Evolutionary conservation across 768 basidiomycete genomes (phyloP), one percentile per base, ranked within the genome.

Genomic region (Lepiota venenata): DNA sequence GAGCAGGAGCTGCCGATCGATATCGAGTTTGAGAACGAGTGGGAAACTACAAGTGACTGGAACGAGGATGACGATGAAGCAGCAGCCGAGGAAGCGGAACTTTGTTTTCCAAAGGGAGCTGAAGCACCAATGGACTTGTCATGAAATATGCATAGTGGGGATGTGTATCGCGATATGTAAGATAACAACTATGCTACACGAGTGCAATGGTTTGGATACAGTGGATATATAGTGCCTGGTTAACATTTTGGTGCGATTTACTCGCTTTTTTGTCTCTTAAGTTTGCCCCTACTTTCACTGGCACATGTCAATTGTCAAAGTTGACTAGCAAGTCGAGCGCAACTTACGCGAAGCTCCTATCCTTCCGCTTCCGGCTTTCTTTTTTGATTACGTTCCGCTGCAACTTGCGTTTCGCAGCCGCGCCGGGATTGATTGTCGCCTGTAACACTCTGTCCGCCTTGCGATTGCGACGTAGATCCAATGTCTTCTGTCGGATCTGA

Each of bases 1-100:
- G 78, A 78, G 41, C 80, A 81, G 38, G 85, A 88, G 64, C 60
- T 84, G 36, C 73, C 83, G 16, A 70, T 87, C 41, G 91, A 91
- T 60, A 87, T 92, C 52, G 89, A 92, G 66, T 93, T 92, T 61
- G 90, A 93, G 62, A 91, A 91, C 57, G 88, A 88, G 57, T 93
- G 91, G 90, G 91, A 92, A 67, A 83, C 88, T 39, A 90, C 87
- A 47, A 91, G 90, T 60, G 89, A 91, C 70, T 92, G 90, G 88
- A 92, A 92, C 66, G 90, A 91, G 66, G 90, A 92, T 58, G 90
- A 92, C 61, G 84, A 86, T 2, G 89, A 92, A 55, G 87, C 85
- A 2, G 82, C 81, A 16, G 67, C 65, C 18, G 89, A 91, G 61
- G 88, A 92, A 67, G 83, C 81, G 50, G 78, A 77, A 44, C 64